Percentiles rank a stretch among this genome's conserved stretches.
These are phyloP conservation scores for Candida smagusa DNA, from an alignment of 1,139 yeast species.

Conservation along the genomic window DNA sequence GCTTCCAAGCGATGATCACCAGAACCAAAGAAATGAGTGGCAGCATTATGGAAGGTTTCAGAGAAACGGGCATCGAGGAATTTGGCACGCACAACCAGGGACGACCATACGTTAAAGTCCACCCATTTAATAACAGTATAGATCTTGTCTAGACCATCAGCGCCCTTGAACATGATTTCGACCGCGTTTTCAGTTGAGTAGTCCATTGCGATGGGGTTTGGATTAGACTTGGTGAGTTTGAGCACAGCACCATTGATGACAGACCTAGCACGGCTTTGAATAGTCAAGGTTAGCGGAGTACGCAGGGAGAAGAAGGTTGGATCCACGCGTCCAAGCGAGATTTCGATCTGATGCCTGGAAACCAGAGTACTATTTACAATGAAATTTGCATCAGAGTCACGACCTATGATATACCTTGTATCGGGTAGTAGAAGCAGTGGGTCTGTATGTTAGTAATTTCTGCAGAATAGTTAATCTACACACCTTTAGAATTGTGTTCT, in stretches of 20 bases:
- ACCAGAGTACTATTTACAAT: slow-evolving; percentile 24
- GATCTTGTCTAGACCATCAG: slow-evolving; percentile 12
- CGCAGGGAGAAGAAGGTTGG: slow-evolving; percentile 10
- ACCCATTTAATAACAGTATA: slow-evolving; percentile 22
- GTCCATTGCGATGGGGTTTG: slow-evolving; percentile 15
- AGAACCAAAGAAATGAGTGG: slow-evolving; percentile 25
- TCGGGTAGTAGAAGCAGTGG: slow-evolving; percentile 14
- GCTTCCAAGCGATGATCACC: slow-evolving; percentile 5
- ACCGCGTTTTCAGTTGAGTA: slow-evolving; percentile 15
- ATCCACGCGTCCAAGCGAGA: slow-evolving; percentile 15
- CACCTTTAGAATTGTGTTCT: slow-evolving; percentile 1
- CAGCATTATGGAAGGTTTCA: slow-evolving; percentile 13
- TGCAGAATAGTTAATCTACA: neutral
- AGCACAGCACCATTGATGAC: slow-evolving; percentile 25
- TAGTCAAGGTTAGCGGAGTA: slow-evolving; percentile 21
- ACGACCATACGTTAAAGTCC: slow-evolving; percentile 16
- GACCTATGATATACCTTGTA: slow-evolving; percentile 25
- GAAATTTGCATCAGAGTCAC: slow-evolving; percentile 25
- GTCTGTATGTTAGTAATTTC: neutral
- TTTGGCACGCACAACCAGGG: slow-evolving; percentile 8
- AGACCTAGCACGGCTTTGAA: slow-evolving; percentile 32
- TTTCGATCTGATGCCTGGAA: slow-evolving; percentile 29
- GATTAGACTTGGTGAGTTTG: slow-evolving; percentile 19
- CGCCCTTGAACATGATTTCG: slow-evolving; percentile 19
- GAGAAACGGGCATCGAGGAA: slow-evolving; percentile 26